Base-by-base conservation (phyloP, 108 stramenopile genomes). In the Skeletonema grethae region DNA sequence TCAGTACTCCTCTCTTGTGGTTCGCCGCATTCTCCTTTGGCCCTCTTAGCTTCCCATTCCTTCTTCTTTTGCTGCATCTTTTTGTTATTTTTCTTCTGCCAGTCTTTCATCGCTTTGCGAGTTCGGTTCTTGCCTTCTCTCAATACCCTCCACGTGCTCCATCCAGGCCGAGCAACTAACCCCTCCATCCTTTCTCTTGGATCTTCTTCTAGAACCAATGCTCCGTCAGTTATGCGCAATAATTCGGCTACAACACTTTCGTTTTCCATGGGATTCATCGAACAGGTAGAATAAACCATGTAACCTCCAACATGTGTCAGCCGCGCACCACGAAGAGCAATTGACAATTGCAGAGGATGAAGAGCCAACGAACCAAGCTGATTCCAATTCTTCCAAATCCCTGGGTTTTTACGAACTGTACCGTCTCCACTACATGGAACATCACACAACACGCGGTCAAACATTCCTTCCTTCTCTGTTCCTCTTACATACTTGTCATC, bases 371-470 rank as follows among this genome's bases (percentile, higher is more conserved):
- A 80, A 9, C 78, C 87, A 12, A 86, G 57, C 28, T 79, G 76
- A 57, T 67, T 88, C 94, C 94, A 95, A n/a, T 72, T 76, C 55
- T 87, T 90, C 91, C 94, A 98, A 29, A 91, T 82, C 2, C 88
- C 89, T 11, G 96, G 94, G 73, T 95, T 96, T 67, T 99, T 99
- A 34, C 99, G 87, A 20, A 96, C 57, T 0, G 99, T 99, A 18
- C 98, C 99, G 78, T 99, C 99, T 20, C 99, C 99, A 7, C 86
- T 85, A 85, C 98, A 99, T 7, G 99, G 98, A 20, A 98, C 99
- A 82, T 99, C 98, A 38, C 88, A 88, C 38, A 99, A 70, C n/a
- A 99, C 94, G 7, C 97, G 90, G 85, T 99, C 98, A 73, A 98
- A 99, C 63, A 86, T 68, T 12, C 90, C 88, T 45, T 89, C 86